Evolutionary conservation across 2,329 filamentous ascomycete genomes (phyloP).

Genomic region (Lasiodiplodia gonubiensis): DNA sequence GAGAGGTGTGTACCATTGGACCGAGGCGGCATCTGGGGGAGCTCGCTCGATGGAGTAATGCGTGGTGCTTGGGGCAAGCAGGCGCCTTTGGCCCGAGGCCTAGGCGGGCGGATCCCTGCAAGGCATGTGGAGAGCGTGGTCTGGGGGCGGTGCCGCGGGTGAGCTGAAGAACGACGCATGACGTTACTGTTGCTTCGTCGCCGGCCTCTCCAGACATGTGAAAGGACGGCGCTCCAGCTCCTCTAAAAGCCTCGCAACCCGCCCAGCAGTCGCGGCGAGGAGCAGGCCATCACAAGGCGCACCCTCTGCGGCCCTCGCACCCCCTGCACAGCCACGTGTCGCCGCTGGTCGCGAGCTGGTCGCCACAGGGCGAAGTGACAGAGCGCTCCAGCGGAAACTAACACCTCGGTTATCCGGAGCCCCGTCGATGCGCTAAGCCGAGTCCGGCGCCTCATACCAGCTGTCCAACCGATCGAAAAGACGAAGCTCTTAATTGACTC

Average conservation of each 20-base stretch:
- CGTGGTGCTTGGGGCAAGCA: conserved; percentile 1
- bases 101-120: conserved; percentile 20
- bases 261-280: not conserved
- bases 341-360: not conserved
- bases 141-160: conserved; percentile 14
- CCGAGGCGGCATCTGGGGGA: conserved; percentile 23
- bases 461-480: not conserved
- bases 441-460: conserved; percentile 1
- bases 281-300: not conserved
- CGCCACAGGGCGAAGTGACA: not conserved
- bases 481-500: conserved; percentile 3
- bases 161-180: conserved; percentile 23
- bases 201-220: not conserved
- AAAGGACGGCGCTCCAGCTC: not conserved
- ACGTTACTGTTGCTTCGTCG: conserved; percentile 1
- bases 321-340: not conserved
- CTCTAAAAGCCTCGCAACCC: not conserved
- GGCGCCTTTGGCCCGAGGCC: conserved; percentile 30
- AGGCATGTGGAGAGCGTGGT: conserved; percentile 24
- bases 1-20: conserved; percentile 14
- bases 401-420: conserved; percentile 27
- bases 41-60: not conserved
- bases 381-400: conserved; percentile 19
- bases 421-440: conserved; percentile 19
- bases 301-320: not conserved